These are phyloP conservation scores for Cenchrus fungigraminus DNA, from an alignment of 176 grass and related monocot genomes.

Conservation along the genomic window DNA sequence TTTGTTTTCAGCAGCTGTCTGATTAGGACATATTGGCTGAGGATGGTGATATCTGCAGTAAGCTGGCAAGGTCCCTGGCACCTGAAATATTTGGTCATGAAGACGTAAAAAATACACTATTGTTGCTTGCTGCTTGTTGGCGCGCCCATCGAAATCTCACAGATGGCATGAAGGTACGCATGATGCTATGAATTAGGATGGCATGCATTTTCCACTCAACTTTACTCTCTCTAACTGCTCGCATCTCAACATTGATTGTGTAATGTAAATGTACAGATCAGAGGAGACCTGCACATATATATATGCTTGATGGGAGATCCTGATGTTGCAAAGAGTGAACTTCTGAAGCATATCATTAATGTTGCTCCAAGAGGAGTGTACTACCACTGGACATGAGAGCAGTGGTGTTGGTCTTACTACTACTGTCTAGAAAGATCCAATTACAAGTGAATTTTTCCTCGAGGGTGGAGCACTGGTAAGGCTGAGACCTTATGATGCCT, in stretches of 20 bases:
- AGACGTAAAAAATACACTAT: conserved; percentile 93
- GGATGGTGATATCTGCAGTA: conserved; percentile 97
- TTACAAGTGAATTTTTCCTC: conserved; percentile 97
- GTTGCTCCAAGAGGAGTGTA: conserved; percentile 98
- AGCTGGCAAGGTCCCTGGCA: conserved; percentile 84
- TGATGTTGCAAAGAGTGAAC: conserved; percentile 98
- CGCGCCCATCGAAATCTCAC: conserved; percentile 87
- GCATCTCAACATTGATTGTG: not conserved
- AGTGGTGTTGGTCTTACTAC: conserved; percentile 98
- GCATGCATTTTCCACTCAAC: not conserved
- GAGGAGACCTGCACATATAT: conserved; percentile 88
- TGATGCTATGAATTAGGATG: conserved; percentile 20
- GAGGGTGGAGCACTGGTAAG: conserved; percentile 99
- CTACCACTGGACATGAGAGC: conserved; percentile 89
- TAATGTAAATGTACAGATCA: conserved; percentile 63
- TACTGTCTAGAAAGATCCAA: conserved; percentile 87
- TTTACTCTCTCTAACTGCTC: not conserved
- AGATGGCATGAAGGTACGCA: conserved; percentile 96
- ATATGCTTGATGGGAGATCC: conserved; percentile 96
- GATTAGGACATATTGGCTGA: conserved; percentile 67
- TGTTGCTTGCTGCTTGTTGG: conserved; percentile 86
- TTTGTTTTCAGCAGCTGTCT: conserved; percentile 22
- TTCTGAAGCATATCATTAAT: conserved; percentile 98
- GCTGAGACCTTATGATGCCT: not conserved
- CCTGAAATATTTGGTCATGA: conserved; percentile 99